A percentile compares a stretch with the other conserved stretches of the same genome.
Conservation (phyloP, 805 yeast genomes). For the Candida coleopterorum region DNA sequence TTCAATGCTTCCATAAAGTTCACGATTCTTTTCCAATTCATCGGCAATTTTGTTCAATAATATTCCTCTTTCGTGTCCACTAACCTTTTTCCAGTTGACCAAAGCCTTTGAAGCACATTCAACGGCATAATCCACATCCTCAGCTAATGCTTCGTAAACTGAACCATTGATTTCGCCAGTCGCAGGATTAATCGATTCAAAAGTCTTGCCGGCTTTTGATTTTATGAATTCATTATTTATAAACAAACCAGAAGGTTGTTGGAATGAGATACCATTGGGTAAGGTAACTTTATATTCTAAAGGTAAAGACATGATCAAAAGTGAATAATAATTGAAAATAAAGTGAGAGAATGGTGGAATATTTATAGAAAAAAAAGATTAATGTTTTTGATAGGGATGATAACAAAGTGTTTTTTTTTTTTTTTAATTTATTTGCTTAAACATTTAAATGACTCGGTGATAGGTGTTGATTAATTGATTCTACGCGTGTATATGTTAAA, state of each 20-base stretch:
- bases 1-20: constrained; percentile 34
- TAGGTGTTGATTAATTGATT: no score
- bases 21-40: constrained; percentile 27
- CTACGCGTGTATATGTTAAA: no score
- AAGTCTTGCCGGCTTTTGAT: constrained; percentile 29
- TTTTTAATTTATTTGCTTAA: no score
- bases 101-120: constrained; percentile 35
- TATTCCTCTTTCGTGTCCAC: constrained; percentile 39
- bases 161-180: constrained; percentile 40
- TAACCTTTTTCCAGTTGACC: constrained; percentile 43
- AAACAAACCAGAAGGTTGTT: constrained; percentile 61
- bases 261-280: constrained; percentile 47
- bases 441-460: no score
- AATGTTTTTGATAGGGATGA: no score
- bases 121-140: constrained; percentile 41
- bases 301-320: constrained; percentile 17
- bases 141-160: constrained; percentile 38
- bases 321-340: neutral
- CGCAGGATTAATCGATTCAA: constrained; percentile 40
- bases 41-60: constrained; percentile 36
- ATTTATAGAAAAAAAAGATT: no score
- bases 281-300: constrained; percentile 36
- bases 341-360: neutral
- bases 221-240: constrained; percentile 40
- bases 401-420: no score